These are phyloP conservation scores for Diaporthe amygdali DNA, from an alignment of 2,329 filamentous ascomycete species.

Conservation along the genomic window DNA sequence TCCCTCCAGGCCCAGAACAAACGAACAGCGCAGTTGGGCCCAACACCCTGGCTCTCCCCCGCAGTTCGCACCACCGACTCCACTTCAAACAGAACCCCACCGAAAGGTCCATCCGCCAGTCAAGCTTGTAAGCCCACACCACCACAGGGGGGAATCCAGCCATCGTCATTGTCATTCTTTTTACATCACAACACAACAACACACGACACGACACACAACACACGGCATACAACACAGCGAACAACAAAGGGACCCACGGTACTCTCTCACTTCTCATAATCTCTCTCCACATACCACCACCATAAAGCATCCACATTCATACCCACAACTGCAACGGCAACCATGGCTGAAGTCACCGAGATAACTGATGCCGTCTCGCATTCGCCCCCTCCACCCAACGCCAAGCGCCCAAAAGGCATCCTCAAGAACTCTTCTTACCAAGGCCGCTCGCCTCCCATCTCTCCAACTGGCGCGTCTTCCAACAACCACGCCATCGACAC, in stretches of 20 bases:
- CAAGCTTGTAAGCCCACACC: background rate
- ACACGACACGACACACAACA: background rate
- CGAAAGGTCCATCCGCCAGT: background rate
- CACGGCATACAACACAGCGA: background rate
- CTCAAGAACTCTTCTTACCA: constrained; percentile 83
- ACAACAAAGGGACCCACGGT: background rate
- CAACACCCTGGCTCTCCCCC: background rate
- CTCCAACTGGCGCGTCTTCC: constrained; percentile 45
- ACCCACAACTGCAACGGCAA: constrained; percentile 27
- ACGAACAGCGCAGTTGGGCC: background rate
- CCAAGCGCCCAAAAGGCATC: constrained; percentile 67
- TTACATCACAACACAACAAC: constrained; percentile 1
- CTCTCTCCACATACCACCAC: background rate
- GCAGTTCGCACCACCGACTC: background rate
- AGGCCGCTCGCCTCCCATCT: constrained; percentile 57
- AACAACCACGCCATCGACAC: constrained; percentile 33
- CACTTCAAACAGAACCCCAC: background rate
- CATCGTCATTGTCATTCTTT: constrained; percentile 15
- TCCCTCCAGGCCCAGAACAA: background rate
- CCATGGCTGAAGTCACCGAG: constrained; percentile 46
- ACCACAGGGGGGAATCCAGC: background rate
- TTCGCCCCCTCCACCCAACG: constrained; percentile 46
- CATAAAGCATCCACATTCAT: background rate
- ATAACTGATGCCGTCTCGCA: constrained; percentile 44
- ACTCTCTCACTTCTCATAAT: background rate